Base-by-base conservation (phyloP, 176 grass and related monocot genomes). In the Hsuehochloa calcarea region DNA sequence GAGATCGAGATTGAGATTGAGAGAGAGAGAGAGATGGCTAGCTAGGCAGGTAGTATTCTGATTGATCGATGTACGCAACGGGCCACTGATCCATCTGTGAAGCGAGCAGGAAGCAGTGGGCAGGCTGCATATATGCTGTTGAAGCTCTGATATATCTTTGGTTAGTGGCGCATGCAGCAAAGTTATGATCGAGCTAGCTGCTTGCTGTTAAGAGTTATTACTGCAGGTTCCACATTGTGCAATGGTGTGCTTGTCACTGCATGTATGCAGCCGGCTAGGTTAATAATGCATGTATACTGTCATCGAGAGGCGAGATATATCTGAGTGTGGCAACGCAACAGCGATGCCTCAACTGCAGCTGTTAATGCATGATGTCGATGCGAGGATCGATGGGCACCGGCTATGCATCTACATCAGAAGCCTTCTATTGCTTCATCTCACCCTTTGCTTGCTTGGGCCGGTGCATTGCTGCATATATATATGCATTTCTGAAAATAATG, bases 181-280 rank as follows among this genome's bases (percentile, higher is more conserved):
- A 59, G 9, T 23, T 59, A 59, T 59, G 55, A 23, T 1, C 1
- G 31, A 34, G 31, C 31, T 1, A 34, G 31, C 31, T 34, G 22
- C 56, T 10, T 23, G 8, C 56, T 59, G 22, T 25, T 59, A 59
- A 23, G 22, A 23, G 56, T 15, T 44, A 46, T 8, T 65, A 34
- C 60, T 65, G 77, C 77, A 79, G 60, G 77, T 35, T 65, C 77
- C 77, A n/a, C 49, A 79, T 63, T 41, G 58, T 25, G 58, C 75
- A 9, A n/a, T 39, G 73, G 29, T 14, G 29, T 9, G 46, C 22
- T 51, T 27, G 45, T 11, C 22, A 1, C 9, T 59, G 56, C 56
- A 23, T 5, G 56, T 9, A 11, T 59, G 55, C 55, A 23, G 54
- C 20, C 54, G 52, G 68, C 19, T 72, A 49, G 44, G 44, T 25